Evolutionary conservation across 2,329 filamentous ascomycete genomes (phyloP).

Genomic region (Colletotrichum chlorophyti): DNA sequence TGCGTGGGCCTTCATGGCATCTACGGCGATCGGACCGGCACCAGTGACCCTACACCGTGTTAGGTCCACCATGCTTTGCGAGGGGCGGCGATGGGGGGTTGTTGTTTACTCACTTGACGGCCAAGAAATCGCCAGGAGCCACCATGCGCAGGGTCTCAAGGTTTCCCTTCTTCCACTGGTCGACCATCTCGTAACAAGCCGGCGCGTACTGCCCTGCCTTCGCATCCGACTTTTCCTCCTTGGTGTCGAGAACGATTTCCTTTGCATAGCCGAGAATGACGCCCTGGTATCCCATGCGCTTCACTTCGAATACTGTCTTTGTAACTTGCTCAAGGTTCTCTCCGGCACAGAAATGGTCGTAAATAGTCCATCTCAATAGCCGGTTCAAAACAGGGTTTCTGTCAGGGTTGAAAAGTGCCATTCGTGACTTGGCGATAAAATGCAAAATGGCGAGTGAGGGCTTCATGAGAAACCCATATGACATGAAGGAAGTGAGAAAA

Average conservation of each 20-base stretch:
- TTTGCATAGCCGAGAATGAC: constrained; percentile 86
- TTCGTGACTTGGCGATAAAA: constrained; percentile 20
- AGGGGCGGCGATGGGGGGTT: too few relatives aligned
- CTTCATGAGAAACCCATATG: constrained; percentile 16
- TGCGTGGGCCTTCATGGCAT: constrained; percentile 67
- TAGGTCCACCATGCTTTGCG: too few relatives aligned
- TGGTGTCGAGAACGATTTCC: constrained; percentile 73
- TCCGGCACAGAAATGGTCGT: constrained; percentile 90
- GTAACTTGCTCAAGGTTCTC: constrained; percentile 74
- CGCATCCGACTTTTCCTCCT: constrained; percentile 54
- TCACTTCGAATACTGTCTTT: constrained; percentile 68
- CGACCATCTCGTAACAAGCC: constrained; percentile 57
- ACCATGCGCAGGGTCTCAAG: constrained; percentile 77
- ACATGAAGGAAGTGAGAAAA: constrained; percentile 18
- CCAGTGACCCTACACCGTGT: constrained; percentile 81
- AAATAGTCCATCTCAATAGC: constrained; percentile 82
- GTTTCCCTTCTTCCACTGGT: constrained; percentile 78
- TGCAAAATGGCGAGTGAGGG: constrained; percentile 6
- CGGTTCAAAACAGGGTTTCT: constrained; percentile 74
- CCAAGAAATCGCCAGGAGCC: constrained; percentile 68
- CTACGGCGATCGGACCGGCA: constrained; percentile 76
- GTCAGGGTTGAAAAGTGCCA: constrained; percentile 68
- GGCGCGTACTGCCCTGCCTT: constrained; percentile 46
- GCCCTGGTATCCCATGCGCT: constrained; percentile 79
- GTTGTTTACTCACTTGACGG: constrained; percentile 61